Evolutionary conservation across 139 green algal genomes (phyloP).

Genomic region (Chlorella vulgaris): DNA sequence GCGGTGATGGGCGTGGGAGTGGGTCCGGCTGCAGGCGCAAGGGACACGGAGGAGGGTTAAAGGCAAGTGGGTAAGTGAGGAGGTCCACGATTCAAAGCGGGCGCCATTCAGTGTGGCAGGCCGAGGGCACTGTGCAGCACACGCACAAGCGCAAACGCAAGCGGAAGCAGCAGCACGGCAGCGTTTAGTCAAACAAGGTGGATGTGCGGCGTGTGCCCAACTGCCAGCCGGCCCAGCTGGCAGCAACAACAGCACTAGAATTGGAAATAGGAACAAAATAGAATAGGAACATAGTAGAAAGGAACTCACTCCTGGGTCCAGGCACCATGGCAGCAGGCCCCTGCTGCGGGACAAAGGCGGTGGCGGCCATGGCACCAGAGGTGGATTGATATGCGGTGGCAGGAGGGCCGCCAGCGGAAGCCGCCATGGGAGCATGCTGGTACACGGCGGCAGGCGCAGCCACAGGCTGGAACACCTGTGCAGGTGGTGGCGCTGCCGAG

Average conservation of each 20-base stretch:
- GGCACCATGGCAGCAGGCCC: conserved; percentile 2
- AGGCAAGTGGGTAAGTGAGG: neutral
- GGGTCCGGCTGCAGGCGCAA: conserved; percentile 13
- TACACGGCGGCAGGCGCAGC: neutral
- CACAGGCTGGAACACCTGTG: conserved; percentile 24
- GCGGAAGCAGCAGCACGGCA: neutral
- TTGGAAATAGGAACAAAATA: no score
- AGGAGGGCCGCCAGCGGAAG: neutral
- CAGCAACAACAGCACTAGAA: neutral
- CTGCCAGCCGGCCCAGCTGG: no score
- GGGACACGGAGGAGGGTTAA: neutral
- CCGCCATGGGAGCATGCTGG: neutral
- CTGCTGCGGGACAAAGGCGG: conserved; percentile 37
- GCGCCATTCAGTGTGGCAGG: no score
- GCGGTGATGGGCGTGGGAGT: conserved; percentile 30
- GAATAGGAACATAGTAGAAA: no score
- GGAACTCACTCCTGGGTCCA: conserved; percentile 9
- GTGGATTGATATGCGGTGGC: neutral
- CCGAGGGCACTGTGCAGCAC: no score
- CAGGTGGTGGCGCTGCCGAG: neutral
- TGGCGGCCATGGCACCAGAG: neutral
- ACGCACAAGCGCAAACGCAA: no score
- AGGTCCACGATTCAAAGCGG: neutral
- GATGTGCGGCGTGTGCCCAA: no score
- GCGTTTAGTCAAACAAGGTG: neutral